Evolutionary conservation across 2,329 filamentous ascomycete genomes (phyloP).

Genomic region (Pseudogymnoascus sp.): DNA sequence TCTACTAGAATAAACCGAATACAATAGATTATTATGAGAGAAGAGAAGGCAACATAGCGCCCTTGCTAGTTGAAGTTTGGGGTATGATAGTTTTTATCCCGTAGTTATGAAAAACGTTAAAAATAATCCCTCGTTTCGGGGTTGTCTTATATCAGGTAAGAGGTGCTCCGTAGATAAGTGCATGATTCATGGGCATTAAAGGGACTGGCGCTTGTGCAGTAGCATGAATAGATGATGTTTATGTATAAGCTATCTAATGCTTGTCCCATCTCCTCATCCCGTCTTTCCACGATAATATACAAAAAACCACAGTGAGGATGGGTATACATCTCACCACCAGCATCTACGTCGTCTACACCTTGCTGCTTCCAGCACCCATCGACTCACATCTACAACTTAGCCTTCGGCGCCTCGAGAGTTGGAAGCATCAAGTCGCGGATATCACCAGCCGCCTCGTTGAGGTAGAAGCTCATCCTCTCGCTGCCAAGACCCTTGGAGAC

Average conservation of each 20-base stretch:
- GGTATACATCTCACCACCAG: background rate
- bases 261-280: background rate
- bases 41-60: too few species aligned
- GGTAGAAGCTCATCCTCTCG: constrained; percentile 88
- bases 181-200: background rate
- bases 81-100: too few species aligned
- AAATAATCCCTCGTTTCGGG: too few species aligned
- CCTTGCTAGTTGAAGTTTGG: too few species aligned
- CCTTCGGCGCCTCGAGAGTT: constrained; percentile 70
- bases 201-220: background rate
- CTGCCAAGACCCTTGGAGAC: constrained; percentile 88
- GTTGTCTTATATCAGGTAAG: too few species aligned
- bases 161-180: too few species aligned
- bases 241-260: constrained; percentile 3
- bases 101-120: too few species aligned
- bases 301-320: constrained; percentile 4
- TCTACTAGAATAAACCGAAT: too few species aligned
- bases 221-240: background rate
- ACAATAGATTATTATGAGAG: too few species aligned
- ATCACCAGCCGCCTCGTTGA: constrained; percentile 88
- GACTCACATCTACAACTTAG: constrained; percentile 60
- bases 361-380: background rate
- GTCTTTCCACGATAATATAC: background rate
- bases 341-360: background rate
- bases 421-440: constrained; percentile 79